Evolutionary conservation across 805 yeast genomes (phyloP).

Genomic region (Kodamaea leandrae): DNA sequence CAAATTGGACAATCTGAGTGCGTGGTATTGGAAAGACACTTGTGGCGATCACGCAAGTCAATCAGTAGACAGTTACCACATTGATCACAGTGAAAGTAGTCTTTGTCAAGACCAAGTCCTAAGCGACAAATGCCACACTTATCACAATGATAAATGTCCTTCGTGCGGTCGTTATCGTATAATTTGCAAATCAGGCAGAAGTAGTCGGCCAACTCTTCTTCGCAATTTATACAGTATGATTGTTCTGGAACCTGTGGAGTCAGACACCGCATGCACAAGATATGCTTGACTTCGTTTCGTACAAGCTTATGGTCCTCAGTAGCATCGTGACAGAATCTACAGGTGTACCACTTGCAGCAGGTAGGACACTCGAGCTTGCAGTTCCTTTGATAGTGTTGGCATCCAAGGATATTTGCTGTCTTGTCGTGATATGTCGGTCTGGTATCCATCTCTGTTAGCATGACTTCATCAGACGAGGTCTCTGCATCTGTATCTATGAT

Average conservation of each 20-base stretch:
- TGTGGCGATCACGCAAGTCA: conserved; percentile 71
- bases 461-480: conserved; percentile 37
- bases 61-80: conserved; percentile 88
- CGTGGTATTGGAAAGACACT: conserved; percentile 82
- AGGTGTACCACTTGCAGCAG: conserved; percentile 73
- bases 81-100: conserved; percentile 85
- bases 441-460: conserved; percentile 47
- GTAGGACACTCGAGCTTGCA: conserved; percentile 80
- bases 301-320: conserved; percentile 46
- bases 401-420: conserved; percentile 57
- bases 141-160: conserved; percentile 87
- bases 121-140: conserved; percentile 91
- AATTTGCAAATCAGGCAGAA: conserved; percentile 76
- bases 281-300: conserved; percentile 59
- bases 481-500: conserved; percentile 15
- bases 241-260: conserved; percentile 71
- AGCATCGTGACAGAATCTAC: conserved; percentile 85
- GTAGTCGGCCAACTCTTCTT: conserved; percentile 64
- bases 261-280: conserved; percentile 79
- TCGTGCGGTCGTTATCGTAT: conserved; percentile 75
- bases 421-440: conserved; percentile 47
- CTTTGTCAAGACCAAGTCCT: conserved; percentile 84
- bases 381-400: conserved; percentile 77
- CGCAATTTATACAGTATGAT: conserved; percentile 68
- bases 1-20: conserved; percentile 93